Conservation (phyloP, 2,329 filamentous ascomycete genomes). For the Phoma sp. region DNA sequence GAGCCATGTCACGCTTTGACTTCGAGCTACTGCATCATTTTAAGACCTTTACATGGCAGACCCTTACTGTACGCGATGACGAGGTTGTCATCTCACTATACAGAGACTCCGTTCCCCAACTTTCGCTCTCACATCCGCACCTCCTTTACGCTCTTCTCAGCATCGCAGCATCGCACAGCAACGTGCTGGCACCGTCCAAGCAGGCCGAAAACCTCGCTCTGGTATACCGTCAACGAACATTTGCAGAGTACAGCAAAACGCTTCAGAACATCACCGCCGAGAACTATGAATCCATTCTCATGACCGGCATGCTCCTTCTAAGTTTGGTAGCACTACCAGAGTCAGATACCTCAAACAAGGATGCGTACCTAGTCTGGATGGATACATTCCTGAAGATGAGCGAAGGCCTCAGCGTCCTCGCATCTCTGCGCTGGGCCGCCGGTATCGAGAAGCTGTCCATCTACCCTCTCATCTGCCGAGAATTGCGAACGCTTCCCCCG, state of each 20-base stretch:
- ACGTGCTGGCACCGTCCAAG: conserved; percentile 21
- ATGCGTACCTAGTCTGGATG: conserved; percentile 34
- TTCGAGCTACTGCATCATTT: conserved; percentile 38
- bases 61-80: conserved; percentile 32
- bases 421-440: conserved; percentile 36
- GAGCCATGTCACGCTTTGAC: conserved; percentile 29
- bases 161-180: conserved; percentile 36
- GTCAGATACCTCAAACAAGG: conserved; percentile 4
- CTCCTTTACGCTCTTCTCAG: conserved; percentile 39
- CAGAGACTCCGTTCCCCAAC: conserved; percentile 32
- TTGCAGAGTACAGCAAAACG: conserved; percentile 34
- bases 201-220: conserved; percentile 23
- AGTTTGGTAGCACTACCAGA: conserved; percentile 29
- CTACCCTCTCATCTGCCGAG: conserved; percentile 39
- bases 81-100: conserved; percentile 25
- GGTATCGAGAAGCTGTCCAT: conserved; percentile 44
- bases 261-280: conserved; percentile 40
- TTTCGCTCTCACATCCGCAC: conserved; percentile 29
- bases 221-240: conserved; percentile 38
- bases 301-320: conserved; percentile 36
- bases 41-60: conserved; percentile 32
- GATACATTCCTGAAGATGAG: conserved; percentile 36
- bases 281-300: conserved; percentile 42
- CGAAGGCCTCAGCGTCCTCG: conserved; percentile 42
- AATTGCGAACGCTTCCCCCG: conserved; percentile 38